Evolutionary conservation across 1,284 basidiomycete species (phyloP), one percentile per base, ranked within the genome.

Genomic region (Ustilago xerochloae): DNA sequence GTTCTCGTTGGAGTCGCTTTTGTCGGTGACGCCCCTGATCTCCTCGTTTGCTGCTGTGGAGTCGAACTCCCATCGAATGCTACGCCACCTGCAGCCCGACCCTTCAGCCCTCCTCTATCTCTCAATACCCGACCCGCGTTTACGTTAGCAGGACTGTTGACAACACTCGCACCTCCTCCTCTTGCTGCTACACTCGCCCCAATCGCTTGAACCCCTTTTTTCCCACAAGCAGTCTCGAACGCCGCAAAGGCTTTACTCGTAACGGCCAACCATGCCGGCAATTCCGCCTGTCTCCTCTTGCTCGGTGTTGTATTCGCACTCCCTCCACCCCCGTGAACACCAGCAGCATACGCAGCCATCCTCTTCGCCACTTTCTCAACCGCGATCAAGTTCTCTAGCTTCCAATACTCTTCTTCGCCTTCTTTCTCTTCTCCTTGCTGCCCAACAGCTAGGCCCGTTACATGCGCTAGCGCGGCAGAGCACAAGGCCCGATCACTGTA

Each of bases 401-500:
- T 71, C 78, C 78, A 80, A 24, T 51, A 58, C 55, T 69, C 58
- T 7, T 38, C 59, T 43, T 67, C 60, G 2, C 2, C 61, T 46
- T 47, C 59, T 0, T 7, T 45, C 20, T 18, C 52, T 7, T 13
- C 13, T 32, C 30, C 7, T 58, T 22, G 29, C 6, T 3, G 7
- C 12, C 15, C 22, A 18, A 26, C 30, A 9, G 71, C 66, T 3
- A 83, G 55, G 3, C 71, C 81, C 4, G 63, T 75, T 8, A 81
- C 61, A 26, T 81, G 81, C 10, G 79, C 79, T n/a, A 82, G 36
- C 3, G 79, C 70, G 16, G 76, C 94, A 70, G 91, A 93, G 13
- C 88, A 90, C 52, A 98, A 86, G 4, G 84, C 84, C 8, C 91
- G 88, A 82, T 97, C 94, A 75, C 92, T 93, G 81, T 99, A 98